phyloP scores from a whole-genome alignment of 352 stramenopile genomes.

The Phytopythium oedochilum region DNA sequence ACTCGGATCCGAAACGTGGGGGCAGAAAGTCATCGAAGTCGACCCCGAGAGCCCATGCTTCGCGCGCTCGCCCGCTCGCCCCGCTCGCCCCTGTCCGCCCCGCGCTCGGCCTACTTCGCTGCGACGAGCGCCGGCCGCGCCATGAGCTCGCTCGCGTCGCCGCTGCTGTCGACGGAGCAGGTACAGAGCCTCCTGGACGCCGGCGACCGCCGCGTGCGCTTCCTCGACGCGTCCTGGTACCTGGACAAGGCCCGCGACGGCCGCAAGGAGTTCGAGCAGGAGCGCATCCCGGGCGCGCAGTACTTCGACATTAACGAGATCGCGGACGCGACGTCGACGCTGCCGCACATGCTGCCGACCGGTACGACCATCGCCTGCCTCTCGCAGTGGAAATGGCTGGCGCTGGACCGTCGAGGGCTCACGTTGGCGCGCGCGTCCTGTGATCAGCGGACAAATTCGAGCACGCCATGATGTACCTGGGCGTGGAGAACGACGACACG shows the following conservation, averaged over 20 bases:
- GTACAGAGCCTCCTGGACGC: slow-evolving; percentile 26
- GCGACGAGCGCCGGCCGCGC: slow-evolving; percentile 11
- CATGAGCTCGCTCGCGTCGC: slow-evolving; percentile 16
- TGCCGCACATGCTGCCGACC: slow-evolving; percentile 84
- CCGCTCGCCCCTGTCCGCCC: background rate
- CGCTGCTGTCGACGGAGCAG: slow-evolving; percentile 56
- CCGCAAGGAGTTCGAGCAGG: slow-evolving; percentile 42
- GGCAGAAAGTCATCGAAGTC: no score
- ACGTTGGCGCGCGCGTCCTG: no score
- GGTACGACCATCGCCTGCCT: no score
- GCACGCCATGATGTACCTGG: slow-evolving; percentile 53
- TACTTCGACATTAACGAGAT: slow-evolving; percentile 94
- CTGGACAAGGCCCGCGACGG: slow-evolving; percentile 70
- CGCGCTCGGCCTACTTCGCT: slow-evolving; percentile 5
- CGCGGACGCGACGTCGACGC: slow-evolving; percentile 54
- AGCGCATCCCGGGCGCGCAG: slow-evolving; percentile 71
- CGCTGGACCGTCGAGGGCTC: no score
- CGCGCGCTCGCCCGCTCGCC: background rate
- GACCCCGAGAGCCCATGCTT: background rate
- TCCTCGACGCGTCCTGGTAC: slow-evolving; percentile 83
- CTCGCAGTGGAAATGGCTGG: no score
- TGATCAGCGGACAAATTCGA: slow-evolving; percentile 45
- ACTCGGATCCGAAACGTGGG: no score
- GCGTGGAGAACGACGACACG: slow-evolving; percentile 62
- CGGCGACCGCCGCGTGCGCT: slow-evolving; percentile 33